Conservation (phyloP, 768 basidiomycete genomes). For the Trametes sanguinea region DNA sequence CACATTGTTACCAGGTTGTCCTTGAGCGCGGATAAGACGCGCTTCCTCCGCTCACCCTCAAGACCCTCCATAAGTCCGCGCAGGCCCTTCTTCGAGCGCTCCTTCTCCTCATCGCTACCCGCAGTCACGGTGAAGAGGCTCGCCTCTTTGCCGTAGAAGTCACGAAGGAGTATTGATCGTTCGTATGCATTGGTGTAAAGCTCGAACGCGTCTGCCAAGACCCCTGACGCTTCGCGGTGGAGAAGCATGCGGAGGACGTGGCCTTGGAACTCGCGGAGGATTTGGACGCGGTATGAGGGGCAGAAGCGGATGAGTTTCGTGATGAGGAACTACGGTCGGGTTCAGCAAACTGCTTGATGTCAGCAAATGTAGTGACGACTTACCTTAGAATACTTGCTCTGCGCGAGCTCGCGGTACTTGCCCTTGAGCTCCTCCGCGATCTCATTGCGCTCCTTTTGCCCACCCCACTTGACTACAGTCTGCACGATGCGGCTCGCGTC, state of each 20-base stretch:
- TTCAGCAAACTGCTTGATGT: conserved; percentile 66
- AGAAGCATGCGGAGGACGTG: conserved; percentile 75
- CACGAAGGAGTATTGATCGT: conserved; percentile 74
- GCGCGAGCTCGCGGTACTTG: conserved; percentile 71
- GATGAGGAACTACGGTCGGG: conserved; percentile 65
- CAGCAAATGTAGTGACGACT: conserved; percentile 40
- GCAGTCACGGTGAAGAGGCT: conserved; percentile 63
- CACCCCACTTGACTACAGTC: conserved; percentile 80
- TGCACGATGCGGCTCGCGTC: conserved; percentile 88
- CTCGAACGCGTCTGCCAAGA: conserved; percentile 88
- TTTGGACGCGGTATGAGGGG: conserved; percentile 70
- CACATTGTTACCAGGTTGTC: conserved; percentile 78
- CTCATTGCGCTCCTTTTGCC: conserved; percentile 71
- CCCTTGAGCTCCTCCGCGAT: conserved; percentile 85
- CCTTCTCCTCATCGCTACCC: conserved; percentile 64
- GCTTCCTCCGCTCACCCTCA: conserved; percentile 62
- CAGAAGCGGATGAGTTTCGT: conserved; percentile 78
- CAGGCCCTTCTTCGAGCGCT: conserved; percentile 65
- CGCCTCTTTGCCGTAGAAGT: conserved; percentile 91
- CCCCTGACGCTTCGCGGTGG: conserved; percentile 81
- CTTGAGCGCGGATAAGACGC: conserved; percentile 68
- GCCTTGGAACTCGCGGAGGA: conserved; percentile 78
- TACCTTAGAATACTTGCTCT: conserved; percentile 92
- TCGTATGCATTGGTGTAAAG: conserved; percentile 86
- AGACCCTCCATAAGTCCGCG: conserved; percentile 64